phyloP scores from a whole-genome alignment of 129 eudicot genomes.

The Rutidosis leptorrhynchoides region DNA sequence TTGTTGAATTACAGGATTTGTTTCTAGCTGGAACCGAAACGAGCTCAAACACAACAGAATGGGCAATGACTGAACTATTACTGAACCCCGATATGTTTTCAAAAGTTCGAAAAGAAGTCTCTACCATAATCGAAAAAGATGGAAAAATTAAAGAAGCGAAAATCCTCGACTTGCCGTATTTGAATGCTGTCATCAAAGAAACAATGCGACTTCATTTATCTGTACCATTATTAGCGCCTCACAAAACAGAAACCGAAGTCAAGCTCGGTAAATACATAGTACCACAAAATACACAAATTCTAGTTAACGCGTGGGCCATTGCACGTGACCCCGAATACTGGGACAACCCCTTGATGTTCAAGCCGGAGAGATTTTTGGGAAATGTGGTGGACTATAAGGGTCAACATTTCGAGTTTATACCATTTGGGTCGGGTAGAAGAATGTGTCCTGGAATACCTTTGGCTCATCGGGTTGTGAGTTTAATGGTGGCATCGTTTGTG shows the following conservation, averaged over 20 bases:
- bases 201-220: slow-evolving; percentile 27
- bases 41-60: slow-evolving; percentile 29
- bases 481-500: slow-evolving; percentile 37
- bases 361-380: slow-evolving; percentile 35
- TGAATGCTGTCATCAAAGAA: slow-evolving; percentile 28
- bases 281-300: slow-evolving; percentile 32
- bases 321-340: slow-evolving; percentile 34
- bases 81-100: slow-evolving; percentile 30
- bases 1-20: slow-evolving; percentile 22
- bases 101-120: slow-evolving; percentile 29
- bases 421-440: slow-evolving; percentile 45
- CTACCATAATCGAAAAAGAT: slow-evolving; percentile 16
- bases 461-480: slow-evolving; percentile 34
- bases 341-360: slow-evolving; percentile 35
- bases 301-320: slow-evolving; percentile 39
- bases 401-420: slow-evolving; percentile 31
- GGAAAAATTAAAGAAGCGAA: slow-evolving; percentile 31
- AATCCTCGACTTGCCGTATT: slow-evolving; percentile 28
- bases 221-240: slow-evolving; percentile 30
- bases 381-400: slow-evolving; percentile 30
- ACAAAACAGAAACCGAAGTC: slow-evolving; percentile 28
- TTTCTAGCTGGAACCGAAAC: slow-evolving; percentile 40
- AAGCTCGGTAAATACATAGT: slow-evolving; percentile 24
- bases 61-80: slow-evolving; percentile 34
- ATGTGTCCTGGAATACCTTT: slow-evolving; percentile 40